Conservation (phyloP, 1,139 yeast genomes). For the Saccharomycopsis crataegensis region DNA sequence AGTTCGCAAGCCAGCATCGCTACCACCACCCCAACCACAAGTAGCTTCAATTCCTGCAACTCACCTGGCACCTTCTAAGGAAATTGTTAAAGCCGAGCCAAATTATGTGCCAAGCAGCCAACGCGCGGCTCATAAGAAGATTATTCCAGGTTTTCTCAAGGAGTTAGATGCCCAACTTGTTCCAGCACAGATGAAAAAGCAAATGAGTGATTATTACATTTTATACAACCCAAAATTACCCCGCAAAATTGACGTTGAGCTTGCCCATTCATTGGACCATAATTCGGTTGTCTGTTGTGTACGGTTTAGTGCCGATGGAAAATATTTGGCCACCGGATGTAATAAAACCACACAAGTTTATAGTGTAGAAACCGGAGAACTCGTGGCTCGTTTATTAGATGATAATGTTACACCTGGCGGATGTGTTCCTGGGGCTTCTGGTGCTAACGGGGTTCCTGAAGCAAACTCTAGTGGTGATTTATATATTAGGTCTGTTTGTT, state of each 20-base stretch:
- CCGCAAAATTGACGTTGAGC: conserved; percentile 69
- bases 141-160: conserved; percentile 72
- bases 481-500: conserved; percentile 91
- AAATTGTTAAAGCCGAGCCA: conserved; percentile 20
- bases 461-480: conserved; percentile 44
- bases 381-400: conserved; percentile 80
- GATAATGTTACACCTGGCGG: conserved; percentile 44
- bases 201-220: conserved; percentile 80
- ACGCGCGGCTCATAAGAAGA: conserved; percentile 57
- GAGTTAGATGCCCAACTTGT: conserved; percentile 78
- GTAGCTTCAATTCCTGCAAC: background rate
- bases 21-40: background rate
- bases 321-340: conserved; percentile 93
- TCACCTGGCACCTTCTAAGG: conserved; percentile 1
- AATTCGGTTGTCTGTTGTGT: conserved; percentile 96
- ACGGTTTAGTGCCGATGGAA: conserved; percentile 85
- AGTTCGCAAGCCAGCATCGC: too few relatives aligned
- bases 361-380: conserved; percentile 86
- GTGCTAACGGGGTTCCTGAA: conserved; percentile 22
- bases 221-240: conserved; percentile 86
- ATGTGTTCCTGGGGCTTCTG: conserved; percentile 27
- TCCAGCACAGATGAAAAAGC: conserved; percentile 72
- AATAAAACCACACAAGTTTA: conserved; percentile 93
- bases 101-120: conserved; percentile 30
- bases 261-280: conserved; percentile 86